These are phyloP conservation scores for Nakataea oryzae DNA, from an alignment of 2,329 filamentous ascomycete species.

Conservation along the genomic window DNA sequence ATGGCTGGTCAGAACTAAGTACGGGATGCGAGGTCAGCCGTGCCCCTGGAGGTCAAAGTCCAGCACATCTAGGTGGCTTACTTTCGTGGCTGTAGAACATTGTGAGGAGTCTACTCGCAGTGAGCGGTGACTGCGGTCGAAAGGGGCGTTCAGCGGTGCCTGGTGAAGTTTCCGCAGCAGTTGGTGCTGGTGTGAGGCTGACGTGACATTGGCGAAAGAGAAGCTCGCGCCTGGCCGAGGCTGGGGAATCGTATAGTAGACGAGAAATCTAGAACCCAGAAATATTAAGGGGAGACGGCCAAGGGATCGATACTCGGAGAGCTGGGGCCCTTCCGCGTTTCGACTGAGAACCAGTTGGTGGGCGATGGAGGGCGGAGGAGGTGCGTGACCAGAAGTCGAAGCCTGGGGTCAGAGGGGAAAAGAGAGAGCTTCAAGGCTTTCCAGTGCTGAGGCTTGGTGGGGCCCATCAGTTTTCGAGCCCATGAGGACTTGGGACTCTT, in stretches of 20 bases:
- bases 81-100: slow-evolving; percentile 75
- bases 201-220: neutral
- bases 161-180: neutral
- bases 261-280: neutral
- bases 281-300: neutral
- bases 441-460: neutral
- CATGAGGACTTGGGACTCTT: neutral
- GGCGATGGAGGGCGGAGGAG: neutral
- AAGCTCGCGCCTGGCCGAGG: too few relatives aligned
- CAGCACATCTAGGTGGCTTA: slow-evolving; percentile 30
- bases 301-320: neutral
- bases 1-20: slow-evolving; percentile 64
- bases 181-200: neutral
- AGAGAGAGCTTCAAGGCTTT: neutral
- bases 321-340: neutral
- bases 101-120: neutral
- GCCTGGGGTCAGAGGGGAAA: neutral
- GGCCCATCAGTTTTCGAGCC: neutral
- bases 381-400: neutral
- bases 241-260: neutral
- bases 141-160: neutral
- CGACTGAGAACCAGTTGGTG: neutral
- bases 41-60: slow-evolving; percentile 8
- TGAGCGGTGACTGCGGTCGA: neutral
- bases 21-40: neutral